Conservation (phyloP, 2,329 filamentous ascomycete species). For the Xylariales sp. region DNA sequence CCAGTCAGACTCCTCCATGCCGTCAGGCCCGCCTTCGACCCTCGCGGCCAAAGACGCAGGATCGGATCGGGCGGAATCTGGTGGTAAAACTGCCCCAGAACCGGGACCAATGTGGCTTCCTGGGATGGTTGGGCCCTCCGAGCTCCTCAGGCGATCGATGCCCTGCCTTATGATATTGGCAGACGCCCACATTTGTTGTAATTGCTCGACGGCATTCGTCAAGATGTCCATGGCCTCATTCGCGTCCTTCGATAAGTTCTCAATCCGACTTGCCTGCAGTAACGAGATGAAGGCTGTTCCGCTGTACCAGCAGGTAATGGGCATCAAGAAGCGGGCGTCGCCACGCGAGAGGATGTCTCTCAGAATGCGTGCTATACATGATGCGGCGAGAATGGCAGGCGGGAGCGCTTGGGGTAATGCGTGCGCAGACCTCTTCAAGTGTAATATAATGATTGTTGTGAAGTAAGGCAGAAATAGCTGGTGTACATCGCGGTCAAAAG, state of each 20-base stretch:
- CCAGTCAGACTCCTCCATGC: constrained; percentile 23
- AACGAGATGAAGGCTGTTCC: constrained; percentile 35
- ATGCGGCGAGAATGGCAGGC: constrained; percentile 31
- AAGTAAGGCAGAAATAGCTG: constrained; percentile 37
- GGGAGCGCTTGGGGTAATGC: constrained; percentile 31
- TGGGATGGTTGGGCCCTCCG: constrained; percentile 9
- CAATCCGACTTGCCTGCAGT: constrained; percentile 30
- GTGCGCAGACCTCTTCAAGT: constrained; percentile 28
- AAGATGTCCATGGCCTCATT: constrained; percentile 29
- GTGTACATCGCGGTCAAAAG: constrained; percentile 35
- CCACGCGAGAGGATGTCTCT: constrained; percentile 33
- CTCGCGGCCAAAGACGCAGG: too few species aligned
- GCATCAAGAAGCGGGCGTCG: constrained; percentile 33
- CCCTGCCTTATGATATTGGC: constrained; percentile 28
- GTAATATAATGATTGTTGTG: constrained; percentile 34
- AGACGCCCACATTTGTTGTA: constrained; percentile 30
- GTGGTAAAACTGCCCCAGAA: too few species aligned
- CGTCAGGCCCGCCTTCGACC: constrained; percentile 2
- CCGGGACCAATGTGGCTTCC: too few species aligned
- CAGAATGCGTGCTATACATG: constrained; percentile 32
- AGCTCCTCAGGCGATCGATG: constrained; percentile 20
- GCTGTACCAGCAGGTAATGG: constrained; percentile 38
- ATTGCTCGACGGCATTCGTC: constrained; percentile 24
- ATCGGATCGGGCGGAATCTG: too few species aligned
- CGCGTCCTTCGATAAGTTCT: constrained; percentile 22